phyloP scores from a whole-genome alignment of 2,329 filamentous ascomycete genomes.

The Clathrospora elynae region DNA sequence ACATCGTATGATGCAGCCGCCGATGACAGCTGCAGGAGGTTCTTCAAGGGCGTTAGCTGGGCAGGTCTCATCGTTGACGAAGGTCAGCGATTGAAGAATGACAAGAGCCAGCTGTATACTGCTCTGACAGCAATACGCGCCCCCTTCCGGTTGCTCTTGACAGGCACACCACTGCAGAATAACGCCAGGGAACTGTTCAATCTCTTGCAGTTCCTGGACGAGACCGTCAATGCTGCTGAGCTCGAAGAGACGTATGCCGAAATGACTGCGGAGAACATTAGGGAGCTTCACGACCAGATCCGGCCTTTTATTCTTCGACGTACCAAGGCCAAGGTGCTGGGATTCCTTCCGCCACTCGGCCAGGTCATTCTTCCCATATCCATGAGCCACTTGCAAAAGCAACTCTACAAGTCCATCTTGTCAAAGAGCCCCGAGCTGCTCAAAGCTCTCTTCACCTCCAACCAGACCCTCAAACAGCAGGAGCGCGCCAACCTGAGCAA shows the following conservation, averaged over 20 bases:
- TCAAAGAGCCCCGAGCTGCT: slow-evolving; percentile 89
- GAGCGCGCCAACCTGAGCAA: slow-evolving; percentile 88
- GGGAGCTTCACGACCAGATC: slow-evolving; percentile 80
- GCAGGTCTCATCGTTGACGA: slow-evolving; percentile 90
- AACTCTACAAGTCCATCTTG: slow-evolving; percentile 90
- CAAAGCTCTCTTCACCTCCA: slow-evolving; percentile 77
- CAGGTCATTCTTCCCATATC: slow-evolving; percentile 96
- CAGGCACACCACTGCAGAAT: slow-evolving; percentile 90
- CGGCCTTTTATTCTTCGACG: slow-evolving; percentile 73
- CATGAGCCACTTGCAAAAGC: slow-evolving; percentile 92
- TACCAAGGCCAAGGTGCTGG: slow-evolving; percentile 88
- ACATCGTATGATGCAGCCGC: slow-evolving; percentile 91
- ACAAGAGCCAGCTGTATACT: slow-evolving; percentile 79
- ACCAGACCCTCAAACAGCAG: slow-evolving; percentile 62
- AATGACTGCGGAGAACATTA: slow-evolving; percentile 82
- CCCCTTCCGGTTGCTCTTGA: slow-evolving; percentile 84
- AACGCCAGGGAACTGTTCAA: slow-evolving; percentile 96
- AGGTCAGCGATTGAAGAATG: slow-evolving; percentile 93
- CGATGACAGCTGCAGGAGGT: slow-evolving; percentile 68
- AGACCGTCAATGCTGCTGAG: slow-evolving; percentile 68
- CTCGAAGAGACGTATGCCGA: slow-evolving; percentile 77
- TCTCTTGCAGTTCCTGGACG: slow-evolving; percentile 90
- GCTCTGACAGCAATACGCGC: slow-evolving; percentile 74
- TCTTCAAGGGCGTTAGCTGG: slow-evolving; percentile 78
- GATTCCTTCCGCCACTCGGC: slow-evolving; percentile 88